Conservation (phyloP, 352 stramenopile genomes). For the Globisporangium viniferum region DNA sequence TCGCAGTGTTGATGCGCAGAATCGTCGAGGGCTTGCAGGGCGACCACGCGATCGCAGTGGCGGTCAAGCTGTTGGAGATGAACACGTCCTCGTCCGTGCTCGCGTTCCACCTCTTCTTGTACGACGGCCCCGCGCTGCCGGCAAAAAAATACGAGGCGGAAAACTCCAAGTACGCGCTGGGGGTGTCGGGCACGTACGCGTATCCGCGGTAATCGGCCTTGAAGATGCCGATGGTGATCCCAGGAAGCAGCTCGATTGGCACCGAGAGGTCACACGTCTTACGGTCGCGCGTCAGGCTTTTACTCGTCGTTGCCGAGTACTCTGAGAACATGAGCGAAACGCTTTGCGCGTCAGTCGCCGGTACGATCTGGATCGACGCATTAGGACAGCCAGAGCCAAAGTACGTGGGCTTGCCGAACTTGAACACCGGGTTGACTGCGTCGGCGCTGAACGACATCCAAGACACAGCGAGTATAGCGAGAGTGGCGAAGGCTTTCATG, state of each 20-base stretch:
- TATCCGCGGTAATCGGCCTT: constrained; percentile 32
- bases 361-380: constrained; percentile 22
- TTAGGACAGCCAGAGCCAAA: constrained; percentile 31
- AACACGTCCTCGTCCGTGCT: constrained; percentile 18
- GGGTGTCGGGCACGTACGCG: constrained; percentile 22
- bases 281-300: constrained; percentile 7
- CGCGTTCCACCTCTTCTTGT: constrained; percentile 15
- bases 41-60: constrained; percentile 26
- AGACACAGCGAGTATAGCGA: not conserved
- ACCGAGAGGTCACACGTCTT: constrained; percentile 29
- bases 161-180: constrained; percentile 21
- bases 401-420: constrained; percentile 25
- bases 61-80: constrained; percentile 21
- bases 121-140: constrained; percentile 15
- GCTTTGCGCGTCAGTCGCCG: constrained; percentile 27
- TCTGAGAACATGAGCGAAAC: constrained; percentile 36
- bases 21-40: constrained; percentile 22
- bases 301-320: constrained; percentile 21
- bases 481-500: not conserved
- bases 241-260: constrained; percentile 18
- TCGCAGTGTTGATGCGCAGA: constrained; percentile 30
- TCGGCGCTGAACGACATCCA: not conserved
- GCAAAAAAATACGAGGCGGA: constrained; percentile 29
- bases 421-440: constrained; percentile 16
- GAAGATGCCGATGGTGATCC: constrained; percentile 33